These are phyloP conservation scores for Phaeoacremonium minimum DNA, from an alignment of 2,329 filamentous ascomycete genomes.

Conservation along the genomic window DNA sequence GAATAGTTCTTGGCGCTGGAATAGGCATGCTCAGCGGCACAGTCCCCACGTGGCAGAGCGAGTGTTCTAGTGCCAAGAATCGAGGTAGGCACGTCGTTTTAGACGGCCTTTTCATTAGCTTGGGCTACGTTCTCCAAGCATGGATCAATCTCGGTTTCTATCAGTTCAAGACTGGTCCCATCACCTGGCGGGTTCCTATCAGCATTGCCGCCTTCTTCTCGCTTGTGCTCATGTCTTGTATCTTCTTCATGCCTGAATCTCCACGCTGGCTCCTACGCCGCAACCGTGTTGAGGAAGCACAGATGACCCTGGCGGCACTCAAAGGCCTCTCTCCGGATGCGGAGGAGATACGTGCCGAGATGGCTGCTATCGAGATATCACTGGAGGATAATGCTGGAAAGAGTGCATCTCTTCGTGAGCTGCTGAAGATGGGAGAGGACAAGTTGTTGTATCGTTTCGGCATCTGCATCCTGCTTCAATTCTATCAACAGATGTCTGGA, in stretches of 20 bases:
- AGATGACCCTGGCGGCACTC: slow-evolving; percentile 9
- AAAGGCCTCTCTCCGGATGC: slow-evolving; percentile 8
- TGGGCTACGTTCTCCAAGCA: slow-evolving; percentile 10
- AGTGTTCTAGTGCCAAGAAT: slow-evolving; percentile 13
- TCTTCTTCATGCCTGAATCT: slow-evolving; percentile 12
- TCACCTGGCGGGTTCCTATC: slow-evolving; percentile 12
- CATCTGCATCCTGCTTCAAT: slow-evolving; percentile 44
- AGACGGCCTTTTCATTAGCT: slow-evolving; percentile 11
- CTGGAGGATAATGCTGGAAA: slow-evolving; percentile 24
- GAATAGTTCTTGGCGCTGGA: slow-evolving; percentile 46
- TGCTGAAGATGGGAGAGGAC: slow-evolving; percentile 45
- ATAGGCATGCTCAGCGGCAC: slow-evolving; percentile 40
- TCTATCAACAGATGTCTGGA: slow-evolving; percentile 45
- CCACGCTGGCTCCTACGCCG: slow-evolving; percentile 11
- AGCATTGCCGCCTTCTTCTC: slow-evolving; percentile 10
- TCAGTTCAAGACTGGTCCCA: slow-evolving; percentile 10
- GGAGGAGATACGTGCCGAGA: slow-evolving; percentile 9
- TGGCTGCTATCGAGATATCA: slow-evolving; percentile 10
- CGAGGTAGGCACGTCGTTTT: slow-evolving; percentile 16
- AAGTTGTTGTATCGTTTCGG: slow-evolving; percentile 45
- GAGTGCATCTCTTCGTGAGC: slow-evolving; percentile 31
- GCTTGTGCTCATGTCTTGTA: slow-evolving; percentile 5
- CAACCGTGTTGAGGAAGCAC: slow-evolving; percentile 8
- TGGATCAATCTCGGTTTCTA: slow-evolving; percentile 14
- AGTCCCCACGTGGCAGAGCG: slow-evolving; percentile 22